These are phyloP conservation scores for Evernia prunastri DNA, from an alignment of 495 filamentous ascomycete species.

Conservation along the genomic window DNA sequence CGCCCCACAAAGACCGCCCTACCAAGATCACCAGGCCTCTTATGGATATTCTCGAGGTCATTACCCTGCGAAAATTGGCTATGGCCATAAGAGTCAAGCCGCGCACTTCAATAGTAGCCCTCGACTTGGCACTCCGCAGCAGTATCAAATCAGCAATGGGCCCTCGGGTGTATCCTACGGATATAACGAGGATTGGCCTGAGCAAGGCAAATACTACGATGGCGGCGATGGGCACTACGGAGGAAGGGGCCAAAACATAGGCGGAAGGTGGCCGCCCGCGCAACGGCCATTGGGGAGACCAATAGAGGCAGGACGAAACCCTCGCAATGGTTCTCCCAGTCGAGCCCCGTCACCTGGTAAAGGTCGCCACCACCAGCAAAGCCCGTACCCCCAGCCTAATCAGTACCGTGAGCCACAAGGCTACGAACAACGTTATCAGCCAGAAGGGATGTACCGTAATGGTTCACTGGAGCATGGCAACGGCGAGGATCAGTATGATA, in stretches of 20 bases:
- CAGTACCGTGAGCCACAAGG: not conserved
- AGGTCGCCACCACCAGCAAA: slow-evolving; percentile 8
- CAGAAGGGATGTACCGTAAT: not conserved
- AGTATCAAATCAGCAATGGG: not conserved
- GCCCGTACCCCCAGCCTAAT: not conserved
- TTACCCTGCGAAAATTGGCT: slow-evolving; percentile 7
- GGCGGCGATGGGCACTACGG: slow-evolving; percentile 1
- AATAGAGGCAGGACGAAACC: not conserved
- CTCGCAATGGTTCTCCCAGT: slow-evolving; percentile 20
- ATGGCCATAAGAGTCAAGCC: slow-evolving; percentile 2
- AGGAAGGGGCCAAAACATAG: slow-evolving; percentile 2
- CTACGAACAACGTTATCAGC: slow-evolving; percentile 7
- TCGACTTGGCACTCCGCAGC: slow-evolving; percentile 2
- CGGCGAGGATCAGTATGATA: slow-evolving; percentile 3
- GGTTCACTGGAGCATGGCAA: slow-evolving; percentile 1
- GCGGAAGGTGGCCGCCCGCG: slow-evolving; percentile 11
- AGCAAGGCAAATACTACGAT: not conserved
- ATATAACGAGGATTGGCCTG: slow-evolving; percentile 7
- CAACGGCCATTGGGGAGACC: slow-evolving; percentile 3
- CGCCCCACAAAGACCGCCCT: slow-evolving; percentile 6
- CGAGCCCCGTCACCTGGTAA: slow-evolving; percentile 2
- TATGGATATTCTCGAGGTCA: slow-evolving; percentile 13
- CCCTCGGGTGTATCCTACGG: slow-evolving; percentile 1
- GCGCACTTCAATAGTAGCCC: slow-evolving; percentile 3
- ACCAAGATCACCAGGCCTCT: slow-evolving; percentile 11